phyloP scores from a whole-genome alignment of 1,284 basidiomycete genomes.

The Xerocomus amazonicus region DNA sequence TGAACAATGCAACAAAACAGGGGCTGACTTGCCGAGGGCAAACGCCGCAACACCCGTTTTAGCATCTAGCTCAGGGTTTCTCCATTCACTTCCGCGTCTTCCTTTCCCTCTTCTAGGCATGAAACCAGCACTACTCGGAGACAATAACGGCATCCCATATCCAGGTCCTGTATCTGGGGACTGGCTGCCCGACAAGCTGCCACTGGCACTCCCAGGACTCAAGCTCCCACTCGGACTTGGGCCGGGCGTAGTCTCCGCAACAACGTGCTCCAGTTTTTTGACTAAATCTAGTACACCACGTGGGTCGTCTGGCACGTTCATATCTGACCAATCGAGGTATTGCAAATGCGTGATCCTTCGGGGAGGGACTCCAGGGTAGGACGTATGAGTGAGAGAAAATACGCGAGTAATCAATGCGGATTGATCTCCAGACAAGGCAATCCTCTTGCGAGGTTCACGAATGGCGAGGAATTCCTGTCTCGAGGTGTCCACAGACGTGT shows the following conservation, averaged over 20 bases:
- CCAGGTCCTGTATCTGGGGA: slow-evolving; percentile 15
- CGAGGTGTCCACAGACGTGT: slow-evolving; percentile 12
- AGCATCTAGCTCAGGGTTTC: slow-evolving; percentile 41
- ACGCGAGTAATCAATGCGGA: slow-evolving; percentile 57
- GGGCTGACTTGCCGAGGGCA: slow-evolving; percentile 44
- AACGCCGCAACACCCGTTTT: slow-evolving; percentile 49
- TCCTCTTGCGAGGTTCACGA: slow-evolving; percentile 21
- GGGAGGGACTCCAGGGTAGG: slow-evolving; percentile 54
- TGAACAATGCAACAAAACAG: slow-evolving; percentile 77
- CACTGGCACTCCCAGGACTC: slow-evolving; percentile 21
- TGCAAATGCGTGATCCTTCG: slow-evolving; percentile 78
- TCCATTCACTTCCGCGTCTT: slow-evolving; percentile 22
- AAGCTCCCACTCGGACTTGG: slow-evolving; percentile 32
- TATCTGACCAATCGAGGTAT: slow-evolving; percentile 90
- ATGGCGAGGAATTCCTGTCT: slow-evolving; percentile 32
- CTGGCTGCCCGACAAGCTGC: slow-evolving; percentile 12
- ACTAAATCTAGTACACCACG: slow-evolving; percentile 71
- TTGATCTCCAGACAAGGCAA: slow-evolving; percentile 16
- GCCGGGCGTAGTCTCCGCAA: slow-evolving; percentile 40
- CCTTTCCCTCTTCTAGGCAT: slow-evolving; percentile 18
- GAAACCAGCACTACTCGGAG: slow-evolving; percentile 14
- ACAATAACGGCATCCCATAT: slow-evolving; percentile 11
- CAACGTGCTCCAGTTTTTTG: slow-evolving; percentile 54
- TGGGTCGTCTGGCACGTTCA: slow-evolving; percentile 86
- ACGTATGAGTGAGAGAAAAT: slow-evolving; percentile 64